Base-by-base conservation (phyloP, 495 filamentous ascomycete species). In the Monascus purpureus region DNA sequence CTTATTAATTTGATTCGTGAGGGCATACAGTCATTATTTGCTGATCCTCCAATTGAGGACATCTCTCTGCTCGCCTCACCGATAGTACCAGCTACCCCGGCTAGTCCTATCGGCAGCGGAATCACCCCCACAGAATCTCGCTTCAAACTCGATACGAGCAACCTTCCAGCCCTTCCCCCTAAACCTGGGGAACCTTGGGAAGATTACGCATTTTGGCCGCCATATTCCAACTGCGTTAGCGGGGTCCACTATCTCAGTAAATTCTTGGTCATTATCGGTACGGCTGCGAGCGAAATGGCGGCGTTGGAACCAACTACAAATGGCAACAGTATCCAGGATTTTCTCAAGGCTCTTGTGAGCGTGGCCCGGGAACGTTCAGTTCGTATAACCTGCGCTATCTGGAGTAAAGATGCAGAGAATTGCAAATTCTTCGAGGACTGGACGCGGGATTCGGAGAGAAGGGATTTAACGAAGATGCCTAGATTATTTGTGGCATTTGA, bases 191-290 rank as follows among this genome's bases (percentile, higher is more conserved):
- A 93, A 45, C 41, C 77, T 4, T 86, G 86, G 82, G 92, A 96
- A 53, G 87, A 81, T 28, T 95, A 79, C 57, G 88, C 90, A 1
- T 97, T 97, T 55, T 94, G 92, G 82, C 85, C 92, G 1, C 90
- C 90, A 0, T 77, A 79, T 43, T 79, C 85, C 4, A 96, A 94
- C 46, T 85, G 86, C 0, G 54, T 97, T 11, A 83, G 85, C 39
- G 87, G 79, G 6, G 77, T 85, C 5, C 70, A 92, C 49, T 94
- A 94, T 43, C 68, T 97, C 8, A 66, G 73, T 24, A 82, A 79
- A 51, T 77, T 90, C 41, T 65, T 95, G 6, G 66, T 70, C 3
- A 62, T 92, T 9, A 70, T 95, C 13, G 86, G 87, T 13, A 76
- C 72, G 1, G 90, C 85, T 1, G 85, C 86, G 1, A 77, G 79